Evolutionary conservation across 805 yeast genomes (phyloP).

Genomic region (Lipomyces japonicus): DNA sequence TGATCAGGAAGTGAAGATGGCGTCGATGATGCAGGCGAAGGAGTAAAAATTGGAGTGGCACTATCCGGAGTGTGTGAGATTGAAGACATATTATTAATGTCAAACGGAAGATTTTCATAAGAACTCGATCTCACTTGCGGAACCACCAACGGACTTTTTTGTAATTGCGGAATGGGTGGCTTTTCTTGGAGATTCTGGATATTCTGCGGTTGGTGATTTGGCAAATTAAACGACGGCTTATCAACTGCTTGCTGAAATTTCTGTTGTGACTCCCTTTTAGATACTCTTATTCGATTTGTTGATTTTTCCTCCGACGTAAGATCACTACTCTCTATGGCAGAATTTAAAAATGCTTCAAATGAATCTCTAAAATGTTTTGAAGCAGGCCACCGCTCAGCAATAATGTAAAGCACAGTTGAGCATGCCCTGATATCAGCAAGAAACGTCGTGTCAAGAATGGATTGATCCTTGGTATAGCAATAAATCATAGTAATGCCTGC

Average conservation of each 20-base stretch:
- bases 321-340: conserved; percentile 21
- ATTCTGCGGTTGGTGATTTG: background rate
- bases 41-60: background rate
- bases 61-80: background rate
- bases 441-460: conserved; percentile 24
- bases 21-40: background rate
- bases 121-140: background rate
- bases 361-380: conserved; percentile 26
- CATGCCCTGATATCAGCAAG: conserved; percentile 25
- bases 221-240: background rate
- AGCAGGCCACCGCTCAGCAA: conserved; percentile 28
- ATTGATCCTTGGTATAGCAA: conserved; percentile 24
- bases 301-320: conserved; percentile 2
- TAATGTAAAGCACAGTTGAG: conserved; percentile 20
- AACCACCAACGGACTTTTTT: background rate
- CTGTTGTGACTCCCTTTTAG: background rate
- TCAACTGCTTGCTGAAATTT: background rate
- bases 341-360: conserved; percentile 20
- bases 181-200: background rate
- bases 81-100: background rate
- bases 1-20: no score
- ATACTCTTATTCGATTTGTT: background rate
- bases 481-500: conserved; percentile 27
- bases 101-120: background rate
- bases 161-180: background rate